These are phyloP conservation scores for Neofusicoccum laricinum DNA, from an alignment of 2,329 filamentous ascomycete species.

Conservation along the genomic window DNA sequence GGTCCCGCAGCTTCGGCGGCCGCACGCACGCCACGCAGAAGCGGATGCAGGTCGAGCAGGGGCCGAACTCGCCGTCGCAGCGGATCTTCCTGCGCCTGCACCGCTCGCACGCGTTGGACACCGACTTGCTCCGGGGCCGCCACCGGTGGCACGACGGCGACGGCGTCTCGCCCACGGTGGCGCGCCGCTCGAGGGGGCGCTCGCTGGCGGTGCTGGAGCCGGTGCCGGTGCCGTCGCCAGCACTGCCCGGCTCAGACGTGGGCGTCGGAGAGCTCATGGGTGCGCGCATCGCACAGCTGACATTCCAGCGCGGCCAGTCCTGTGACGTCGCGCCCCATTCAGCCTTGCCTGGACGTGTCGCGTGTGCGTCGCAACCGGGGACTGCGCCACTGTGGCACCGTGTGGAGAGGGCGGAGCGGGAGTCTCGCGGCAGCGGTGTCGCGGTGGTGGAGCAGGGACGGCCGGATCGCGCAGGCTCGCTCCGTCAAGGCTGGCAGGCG, in stretches of 20 bases:
- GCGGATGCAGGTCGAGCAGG: conserved; percentile 36
- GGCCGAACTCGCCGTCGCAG: conserved; percentile 34
- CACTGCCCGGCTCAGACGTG: background rate
- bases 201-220: too few relatives aligned
- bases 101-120: conserved; percentile 37
- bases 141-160: conserved; percentile 19
- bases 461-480: background rate
- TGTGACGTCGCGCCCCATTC: conserved; percentile 3
- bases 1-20: conserved; percentile 35
- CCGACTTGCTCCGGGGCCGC: conserved; percentile 35
- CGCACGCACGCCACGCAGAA: conserved; percentile 36
- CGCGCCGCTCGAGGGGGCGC: background rate
- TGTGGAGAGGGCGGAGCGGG: background rate
- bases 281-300: background rate
- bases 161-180: background rate
- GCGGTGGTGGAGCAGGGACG: background rate
- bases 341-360: background rate
- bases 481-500: background rate
- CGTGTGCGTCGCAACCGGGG: background rate
- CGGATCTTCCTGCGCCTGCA: conserved; percentile 36
- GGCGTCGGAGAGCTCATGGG: background rate
- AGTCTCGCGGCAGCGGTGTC: too few relatives aligned
- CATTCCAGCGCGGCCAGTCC: background rate
- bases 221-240: background rate
- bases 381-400: conserved; percentile 3